Evolutionary conservation across 2,329 filamentous ascomycete species (phyloP).

Genomic region (Rhinocladiella similis): DNA sequence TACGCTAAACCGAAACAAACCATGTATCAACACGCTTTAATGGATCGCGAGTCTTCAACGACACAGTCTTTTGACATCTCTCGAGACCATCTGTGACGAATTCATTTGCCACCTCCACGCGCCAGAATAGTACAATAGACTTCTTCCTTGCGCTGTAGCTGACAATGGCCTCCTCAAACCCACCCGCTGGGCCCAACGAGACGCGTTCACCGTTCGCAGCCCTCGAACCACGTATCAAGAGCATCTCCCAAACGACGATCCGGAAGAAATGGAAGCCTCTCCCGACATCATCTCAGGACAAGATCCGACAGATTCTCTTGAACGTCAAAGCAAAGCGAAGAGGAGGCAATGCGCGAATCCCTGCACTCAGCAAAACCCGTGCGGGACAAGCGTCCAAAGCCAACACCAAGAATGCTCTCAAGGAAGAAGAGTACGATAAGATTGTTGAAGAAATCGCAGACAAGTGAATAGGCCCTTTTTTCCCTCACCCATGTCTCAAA

Average conservation of each 20-base stretch:
- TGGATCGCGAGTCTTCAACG: no score
- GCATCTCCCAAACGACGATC: conserved; percentile 44
- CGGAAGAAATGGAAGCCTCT: conserved; percentile 48
- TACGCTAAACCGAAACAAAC: neutral
- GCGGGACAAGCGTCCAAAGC: neutral
- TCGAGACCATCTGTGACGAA: no score
- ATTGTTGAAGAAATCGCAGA: conserved; percentile 18
- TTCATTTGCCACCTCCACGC: neutral
- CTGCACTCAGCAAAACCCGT: neutral
- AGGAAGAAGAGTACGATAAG: conserved; percentile 22
- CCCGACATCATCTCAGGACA: conserved; percentile 43
- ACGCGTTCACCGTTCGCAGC: conserved; percentile 34
- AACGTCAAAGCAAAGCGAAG: conserved; percentile 37
- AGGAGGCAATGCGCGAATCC: conserved; percentile 12
- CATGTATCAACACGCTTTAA: neutral
- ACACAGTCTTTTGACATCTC: no score
- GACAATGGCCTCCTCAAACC: conserved; percentile 11
- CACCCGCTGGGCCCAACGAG: neutral
- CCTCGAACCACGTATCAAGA: conserved; percentile 42
- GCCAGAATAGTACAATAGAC: neutral
- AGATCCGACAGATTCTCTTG: conserved; percentile 43
- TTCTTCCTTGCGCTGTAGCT: no score
- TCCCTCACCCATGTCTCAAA: no score
- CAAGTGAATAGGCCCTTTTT: conserved; percentile 7
- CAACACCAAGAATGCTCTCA: neutral